Base-by-base conservation (phyloP, 1,139 yeast genomes). In the Suhomyces panamericanus region DNA sequence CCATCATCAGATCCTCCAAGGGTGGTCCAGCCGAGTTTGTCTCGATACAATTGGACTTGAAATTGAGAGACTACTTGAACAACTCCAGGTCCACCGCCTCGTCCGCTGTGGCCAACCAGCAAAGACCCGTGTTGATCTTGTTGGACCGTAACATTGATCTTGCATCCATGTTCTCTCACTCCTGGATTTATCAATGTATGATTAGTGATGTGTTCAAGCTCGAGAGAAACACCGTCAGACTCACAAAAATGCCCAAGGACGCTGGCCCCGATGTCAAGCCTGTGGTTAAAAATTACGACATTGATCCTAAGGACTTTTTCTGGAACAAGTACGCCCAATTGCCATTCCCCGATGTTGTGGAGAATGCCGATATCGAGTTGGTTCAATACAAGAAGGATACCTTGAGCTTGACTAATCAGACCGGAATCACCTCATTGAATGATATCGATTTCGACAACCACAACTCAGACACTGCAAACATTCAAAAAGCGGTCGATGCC, bases 281-380 rank as follows among this genome's bases (percentile, higher is more conserved):
- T 4, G 63, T 70, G 17, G 69, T 70, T 38, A 83, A 84, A 53
- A 77, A 79, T 49, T 85, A 85, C 59, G 99, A 93, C 62, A 78
- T 93, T 40, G 99, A 91, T 57, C 96, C 96, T 14, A 80, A 79
- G 48, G 99, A 93, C 69, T 88, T 87, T 62, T 93, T 93, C 67
- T 93, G 99, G 99, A 73, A 69, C 51, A 75, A 78, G 49, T 91
- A 93, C 65, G 77, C 96, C 11, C 86, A 86, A 47, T 71, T 89
- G 47, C 98, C 99, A 33, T 93, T 93, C 73, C 99, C 99, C 1
- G 97, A 93, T 62, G 98, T 95, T 17, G 99, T 95, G 29, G 99
- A 93, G 62, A 88, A 88, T 64, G 93, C 96, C 22, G 98, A 95
- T 60, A 69, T 77, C 14, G 97, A 90, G 50, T 75, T 91, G 49